Evolutionary conservation across 2,329 filamentous ascomycete species (phyloP), one percentile per base, ranked within the genome.

Genomic region (Sporothrix curviconia): DNA sequence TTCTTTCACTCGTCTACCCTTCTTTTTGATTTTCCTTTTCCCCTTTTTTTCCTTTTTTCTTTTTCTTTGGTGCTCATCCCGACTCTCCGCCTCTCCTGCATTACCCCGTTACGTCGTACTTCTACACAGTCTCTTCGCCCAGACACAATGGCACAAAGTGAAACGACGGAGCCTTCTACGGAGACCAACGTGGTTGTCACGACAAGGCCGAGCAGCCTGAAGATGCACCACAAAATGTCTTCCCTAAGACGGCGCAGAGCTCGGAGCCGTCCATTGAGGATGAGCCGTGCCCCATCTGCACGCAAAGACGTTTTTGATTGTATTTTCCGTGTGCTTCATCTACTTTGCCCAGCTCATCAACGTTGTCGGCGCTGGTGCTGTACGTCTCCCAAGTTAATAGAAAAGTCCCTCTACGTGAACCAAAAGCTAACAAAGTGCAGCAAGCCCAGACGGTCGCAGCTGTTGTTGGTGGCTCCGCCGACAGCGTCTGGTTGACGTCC

Each of bases 401-500:
- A n/a, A n/a, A n/a, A n/a, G n/a, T n/a, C n/a, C n/a, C n/a, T n/a
- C n/a, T n/a, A n/a, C n/a, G n/a, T n/a, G n/a, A n/a, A n/a, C n/a
- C n/a, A n/a, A 11, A 4, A 3, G 14, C 46, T 50, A 50, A 50
- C 30, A 22, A n/a, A 37, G 11, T n/a, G 9, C 19, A 50, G 46
- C 46, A 50, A 50, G 46, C 46, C 17, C 46, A 50, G n/a, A 50
- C 46, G 4, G 24, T 50, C 9, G 46, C n/a, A 17, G 12, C 22
- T 11, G 46, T 50, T 7, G 46, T 50, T 15, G 46, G 46, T 11
- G 46, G 46, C 12, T 9, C 46, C 11, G 7, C 46, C 2, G 62
- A 66, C 24, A 61, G 63, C 7, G 64, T 68, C 17, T 75, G 72
- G 72, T 59, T 74, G 25, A 67, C 67, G 1, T 64, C 67, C 5